These are phyloP conservation scores for Ehretia macrophylla DNA, from an alignment of 257 asterid species.

Conservation along the genomic window DNA sequence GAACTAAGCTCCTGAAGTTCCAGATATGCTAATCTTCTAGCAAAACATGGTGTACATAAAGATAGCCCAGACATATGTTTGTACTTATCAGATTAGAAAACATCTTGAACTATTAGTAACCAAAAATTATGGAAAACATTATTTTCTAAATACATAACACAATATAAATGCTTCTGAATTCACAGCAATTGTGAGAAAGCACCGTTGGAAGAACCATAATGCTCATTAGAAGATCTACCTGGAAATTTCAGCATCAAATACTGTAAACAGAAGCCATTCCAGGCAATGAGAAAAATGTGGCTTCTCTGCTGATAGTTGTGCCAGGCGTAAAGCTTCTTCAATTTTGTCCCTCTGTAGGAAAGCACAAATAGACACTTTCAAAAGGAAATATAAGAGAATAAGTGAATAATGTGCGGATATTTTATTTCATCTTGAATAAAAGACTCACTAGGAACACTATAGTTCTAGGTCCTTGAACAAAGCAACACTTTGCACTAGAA, in stretches of 20 bases:
- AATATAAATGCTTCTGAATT: background rate
- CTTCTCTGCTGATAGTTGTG: conserved; percentile 90
- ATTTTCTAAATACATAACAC: too few species aligned
- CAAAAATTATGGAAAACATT: too few species aligned
- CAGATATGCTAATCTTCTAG: too few species aligned
- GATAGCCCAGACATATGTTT: too few species aligned
- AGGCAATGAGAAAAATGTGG: conserved; percentile 98
- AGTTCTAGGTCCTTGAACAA: too few species aligned
- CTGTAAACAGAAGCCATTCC: conserved; percentile 99
- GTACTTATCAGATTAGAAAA: background rate
- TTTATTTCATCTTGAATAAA: background rate
- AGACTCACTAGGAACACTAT: background rate
- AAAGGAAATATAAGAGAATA: conserved; percentile 12
- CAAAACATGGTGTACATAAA: too few species aligned
- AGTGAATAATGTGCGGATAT: background rate
- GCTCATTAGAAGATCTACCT: conserved; percentile 36
- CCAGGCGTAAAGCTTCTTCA: conserved; percentile 94
- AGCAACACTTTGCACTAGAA: too few species aligned
- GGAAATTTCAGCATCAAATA: conserved; percentile 95
- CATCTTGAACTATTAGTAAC: background rate
- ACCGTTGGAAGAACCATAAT: background rate
- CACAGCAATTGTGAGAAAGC: background rate
- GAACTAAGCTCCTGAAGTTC: too few species aligned
- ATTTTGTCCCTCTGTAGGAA: conserved; percentile 82
- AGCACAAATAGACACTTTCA: conserved; percentile 16